phyloP scores from a whole-genome alignment of 164 flowering plant species.

The Chimonanthus salicifolius region DNA sequence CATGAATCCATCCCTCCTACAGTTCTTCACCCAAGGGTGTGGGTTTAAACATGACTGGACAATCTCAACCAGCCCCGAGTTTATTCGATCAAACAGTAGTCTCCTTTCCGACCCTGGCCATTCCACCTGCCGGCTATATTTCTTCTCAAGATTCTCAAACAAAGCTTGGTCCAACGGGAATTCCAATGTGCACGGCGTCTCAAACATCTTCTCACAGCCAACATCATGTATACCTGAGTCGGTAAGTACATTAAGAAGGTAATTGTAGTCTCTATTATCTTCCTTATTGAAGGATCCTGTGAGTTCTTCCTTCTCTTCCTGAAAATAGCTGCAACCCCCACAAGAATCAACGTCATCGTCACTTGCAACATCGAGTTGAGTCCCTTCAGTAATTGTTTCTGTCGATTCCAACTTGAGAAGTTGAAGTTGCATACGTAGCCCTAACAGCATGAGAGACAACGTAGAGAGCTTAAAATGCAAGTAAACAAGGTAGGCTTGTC shows the following conservation, averaged over 20 bases:
- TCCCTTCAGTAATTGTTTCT: constrained; percentile 41
- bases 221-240: constrained; percentile 36
- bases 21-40: constrained; percentile 52
- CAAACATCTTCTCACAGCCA: constrained; percentile 15
- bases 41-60: constrained; percentile 28
- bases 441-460: constrained; percentile 18
- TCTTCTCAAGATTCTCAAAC: constrained; percentile 64
- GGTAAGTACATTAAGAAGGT: constrained; percentile 46
- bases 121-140: constrained; percentile 40
- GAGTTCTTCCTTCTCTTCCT: constrained; percentile 3
- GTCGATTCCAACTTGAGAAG: constrained; percentile 40
- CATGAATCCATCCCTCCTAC: constrained; percentile 3
- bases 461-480: neutral
- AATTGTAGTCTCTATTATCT: constrained; percentile 41
- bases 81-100: constrained; percentile 68
- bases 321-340: neutral
- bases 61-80: constrained; percentile 41
- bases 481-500: neutral
- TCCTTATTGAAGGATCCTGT: neutral
- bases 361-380: constrained; percentile 41
- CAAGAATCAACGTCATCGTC: constrained; percentile 31
- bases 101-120: constrained; percentile 62
- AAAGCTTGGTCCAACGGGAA: constrained; percentile 38
- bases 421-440: constrained; percentile 42
- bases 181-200: constrained; percentile 42